Evolutionary conservation across 768 basidiomycete genomes (phyloP).

Genomic region (Naganishia onofrii): DNA sequence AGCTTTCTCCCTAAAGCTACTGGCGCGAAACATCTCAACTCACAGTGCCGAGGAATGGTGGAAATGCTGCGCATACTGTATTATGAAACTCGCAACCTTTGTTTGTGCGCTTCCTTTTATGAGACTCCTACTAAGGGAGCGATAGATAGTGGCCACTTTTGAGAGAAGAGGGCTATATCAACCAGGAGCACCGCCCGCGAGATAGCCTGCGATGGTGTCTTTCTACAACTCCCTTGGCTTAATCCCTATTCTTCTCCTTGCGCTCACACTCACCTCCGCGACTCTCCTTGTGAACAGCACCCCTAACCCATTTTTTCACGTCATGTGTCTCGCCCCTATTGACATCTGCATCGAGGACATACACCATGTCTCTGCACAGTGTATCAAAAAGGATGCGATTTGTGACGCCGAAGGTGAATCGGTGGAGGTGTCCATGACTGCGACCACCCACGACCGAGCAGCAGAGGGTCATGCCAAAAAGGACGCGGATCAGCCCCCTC

Average conservation of each 20-base stretch:
- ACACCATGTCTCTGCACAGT: not conserved
- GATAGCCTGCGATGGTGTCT: not conserved
- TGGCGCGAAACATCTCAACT: too few species aligned
- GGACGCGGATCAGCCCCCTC: not conserved
- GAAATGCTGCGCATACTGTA: too few species aligned
- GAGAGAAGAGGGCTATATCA: too few species aligned
- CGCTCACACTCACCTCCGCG: not conserved
- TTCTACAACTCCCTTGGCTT: not conserved
- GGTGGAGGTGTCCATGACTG: not conserved
- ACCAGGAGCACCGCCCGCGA: too few species aligned
- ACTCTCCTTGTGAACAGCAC: not conserved
- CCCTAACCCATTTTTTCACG: not conserved
- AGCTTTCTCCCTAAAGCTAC: too few species aligned
- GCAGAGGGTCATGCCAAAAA: too few species aligned
- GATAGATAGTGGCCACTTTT: too few species aligned
- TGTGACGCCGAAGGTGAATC: not conserved
- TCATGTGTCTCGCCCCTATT: not conserved
- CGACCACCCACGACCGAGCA: not conserved
- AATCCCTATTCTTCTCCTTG: not conserved
- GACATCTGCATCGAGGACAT: not conserved
- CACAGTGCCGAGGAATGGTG: too few species aligned
- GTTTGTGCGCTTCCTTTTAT: too few species aligned
- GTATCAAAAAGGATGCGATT: not conserved
- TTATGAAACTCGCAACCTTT: too few species aligned
- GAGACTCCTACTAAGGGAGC: too few species aligned